Evolutionary conservation across 768 basidiomycete genomes (phyloP).

Genomic region (Lactarius psammicola): DNA sequence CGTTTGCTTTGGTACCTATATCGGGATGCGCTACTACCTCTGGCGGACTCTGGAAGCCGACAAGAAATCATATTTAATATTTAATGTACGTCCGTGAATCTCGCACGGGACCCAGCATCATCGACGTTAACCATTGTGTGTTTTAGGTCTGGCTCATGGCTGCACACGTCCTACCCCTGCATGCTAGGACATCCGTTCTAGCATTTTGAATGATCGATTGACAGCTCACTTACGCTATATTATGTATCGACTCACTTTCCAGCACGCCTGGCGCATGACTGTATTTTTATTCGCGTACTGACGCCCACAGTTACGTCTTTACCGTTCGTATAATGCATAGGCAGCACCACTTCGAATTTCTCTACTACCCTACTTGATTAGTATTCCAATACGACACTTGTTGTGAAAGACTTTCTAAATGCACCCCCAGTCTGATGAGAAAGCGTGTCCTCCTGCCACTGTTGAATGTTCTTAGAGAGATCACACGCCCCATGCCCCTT

Average conservation of each 20-base stretch:
- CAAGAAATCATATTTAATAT: constrained; percentile 29
- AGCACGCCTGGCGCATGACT: constrained; percentile 19
- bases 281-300: constrained; percentile 27
- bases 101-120: constrained; percentile 12
- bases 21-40: constrained; percentile 29
- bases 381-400: constrained; percentile 15
- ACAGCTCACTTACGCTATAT: constrained; percentile 20
- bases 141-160: constrained; percentile 29
- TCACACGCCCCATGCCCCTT: not conserved
- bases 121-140: constrained; percentile 21
- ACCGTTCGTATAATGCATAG: constrained; percentile 27
- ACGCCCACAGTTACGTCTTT: constrained; percentile 21
- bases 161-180: constrained; percentile 26
- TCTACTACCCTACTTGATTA: constrained; percentile 13
- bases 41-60: constrained; percentile 29
- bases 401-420: constrained; percentile 13
- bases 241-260: constrained; percentile 24
- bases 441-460: not conserved
- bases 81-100: constrained; percentile 31
- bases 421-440: not conserved
- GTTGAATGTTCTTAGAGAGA: not conserved
- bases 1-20: constrained; percentile 26
- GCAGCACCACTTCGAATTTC: constrained; percentile 21
- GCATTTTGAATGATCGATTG: constrained; percentile 26
- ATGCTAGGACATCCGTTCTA: constrained; percentile 27